phyloP scores from a whole-genome alignment of 495 filamentous ascomycete genomes.

The Hypoxylon fuscum region DNA sequence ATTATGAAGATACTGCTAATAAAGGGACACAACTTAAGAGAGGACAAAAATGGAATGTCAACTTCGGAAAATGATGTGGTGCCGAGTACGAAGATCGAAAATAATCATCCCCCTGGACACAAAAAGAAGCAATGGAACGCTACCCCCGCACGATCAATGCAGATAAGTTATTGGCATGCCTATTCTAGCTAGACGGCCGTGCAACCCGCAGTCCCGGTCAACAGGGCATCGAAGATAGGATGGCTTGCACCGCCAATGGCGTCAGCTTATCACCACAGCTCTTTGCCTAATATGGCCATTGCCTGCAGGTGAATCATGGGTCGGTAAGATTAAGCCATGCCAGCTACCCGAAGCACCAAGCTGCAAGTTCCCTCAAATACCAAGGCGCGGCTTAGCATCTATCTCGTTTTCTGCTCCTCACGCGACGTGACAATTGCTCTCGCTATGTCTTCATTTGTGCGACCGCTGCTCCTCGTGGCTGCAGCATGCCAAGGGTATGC shows the following conservation, averaged over 20 bases:
- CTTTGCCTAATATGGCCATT: conserved; percentile 19
- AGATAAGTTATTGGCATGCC: conserved; percentile 36
- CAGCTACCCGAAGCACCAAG: conserved; percentile 10
- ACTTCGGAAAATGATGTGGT: no score
- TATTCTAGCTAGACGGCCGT: conserved; percentile 29
- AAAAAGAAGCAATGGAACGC: conserved; percentile 17
- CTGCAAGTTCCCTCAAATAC: conserved; percentile 22
- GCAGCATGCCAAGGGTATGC: conserved; percentile 41
- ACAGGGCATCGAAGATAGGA: conserved; percentile 27
- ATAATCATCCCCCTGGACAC: background rate
- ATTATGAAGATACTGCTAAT: no score
- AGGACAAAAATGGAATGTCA: no score
- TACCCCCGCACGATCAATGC: conserved; percentile 27
- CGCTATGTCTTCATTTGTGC: conserved; percentile 40
- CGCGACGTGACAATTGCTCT: conserved; percentile 16
- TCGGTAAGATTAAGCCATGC: conserved; percentile 31
- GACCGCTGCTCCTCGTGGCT: conserved; percentile 39
- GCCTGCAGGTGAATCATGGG: conserved; percentile 11
- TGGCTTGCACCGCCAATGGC: conserved; percentile 30
- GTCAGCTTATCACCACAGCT: conserved; percentile 29
- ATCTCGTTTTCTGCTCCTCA: background rate
- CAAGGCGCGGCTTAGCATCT: conserved; percentile 18
- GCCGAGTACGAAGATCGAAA: no score
- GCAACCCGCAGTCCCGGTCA: conserved; percentile 8
- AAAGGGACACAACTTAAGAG: no score